These are phyloP conservation scores for Dicorynia guianensis DNA, from an alignment of 306 rosid genomes.

Conservation along the genomic window DNA sequence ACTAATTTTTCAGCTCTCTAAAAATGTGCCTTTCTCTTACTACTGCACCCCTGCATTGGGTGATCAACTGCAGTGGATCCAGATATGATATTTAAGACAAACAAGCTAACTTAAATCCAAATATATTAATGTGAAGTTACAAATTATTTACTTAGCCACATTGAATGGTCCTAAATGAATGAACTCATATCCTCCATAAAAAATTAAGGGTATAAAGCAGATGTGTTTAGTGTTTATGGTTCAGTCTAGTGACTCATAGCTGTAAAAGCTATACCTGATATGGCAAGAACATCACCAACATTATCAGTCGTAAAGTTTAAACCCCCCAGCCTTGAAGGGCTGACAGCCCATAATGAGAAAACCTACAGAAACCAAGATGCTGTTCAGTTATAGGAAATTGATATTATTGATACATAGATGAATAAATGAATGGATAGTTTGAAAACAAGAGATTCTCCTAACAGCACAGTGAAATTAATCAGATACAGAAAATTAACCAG, in stretches of 20 bases:
- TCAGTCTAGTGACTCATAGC: not conserved
- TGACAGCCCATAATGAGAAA: constrained; percentile 73
- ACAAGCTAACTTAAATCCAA: not conserved
- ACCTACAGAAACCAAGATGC: constrained; percentile 37
- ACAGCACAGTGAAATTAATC: not conserved
- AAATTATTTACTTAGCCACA: not conserved
- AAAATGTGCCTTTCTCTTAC: too few relatives aligned
- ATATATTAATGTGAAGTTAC: not conserved
- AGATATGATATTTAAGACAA: too few relatives aligned
- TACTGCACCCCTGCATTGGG: too few relatives aligned
- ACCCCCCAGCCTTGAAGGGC: constrained; percentile 62
- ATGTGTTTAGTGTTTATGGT: too few relatives aligned
- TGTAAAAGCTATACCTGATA: constrained; percentile 48
- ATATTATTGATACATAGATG: not conserved
- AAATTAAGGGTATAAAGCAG: too few relatives aligned
- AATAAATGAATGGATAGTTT: not conserved
- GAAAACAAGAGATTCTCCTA: not conserved
- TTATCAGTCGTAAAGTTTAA: constrained; percentile 53
- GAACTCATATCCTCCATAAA: too few relatives aligned
- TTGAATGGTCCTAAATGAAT: too few relatives aligned
- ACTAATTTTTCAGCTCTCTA: too few relatives aligned
- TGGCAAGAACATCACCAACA: constrained; percentile 64
- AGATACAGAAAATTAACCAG: not conserved
- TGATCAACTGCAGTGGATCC: too few relatives aligned
- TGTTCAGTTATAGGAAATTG: not conserved